These are phyloP conservation scores for Aegilops tauschii DNA, from an alignment of 176 grass and related monocot genomes.

Conservation along the genomic window DNA sequence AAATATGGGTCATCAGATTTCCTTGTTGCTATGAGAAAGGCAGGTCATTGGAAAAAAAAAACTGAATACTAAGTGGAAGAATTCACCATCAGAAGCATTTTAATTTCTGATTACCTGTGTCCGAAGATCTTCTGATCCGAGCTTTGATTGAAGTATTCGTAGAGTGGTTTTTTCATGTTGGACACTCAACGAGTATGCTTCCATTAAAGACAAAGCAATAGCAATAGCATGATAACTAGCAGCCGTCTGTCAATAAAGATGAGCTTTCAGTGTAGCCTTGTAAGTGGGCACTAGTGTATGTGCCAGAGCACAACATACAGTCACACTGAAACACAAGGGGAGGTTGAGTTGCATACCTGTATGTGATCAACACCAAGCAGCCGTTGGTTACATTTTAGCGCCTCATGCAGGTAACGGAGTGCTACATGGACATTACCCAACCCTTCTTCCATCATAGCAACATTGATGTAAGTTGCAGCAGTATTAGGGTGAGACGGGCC, in stretches of 20 bases:
- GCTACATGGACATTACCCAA: slow-evolving; percentile 97
- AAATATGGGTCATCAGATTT: slow-evolving; percentile 31
- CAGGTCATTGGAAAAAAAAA: slow-evolving; percentile 6
- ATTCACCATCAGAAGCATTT: background rate
- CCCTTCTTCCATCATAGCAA: slow-evolving; percentile 99
- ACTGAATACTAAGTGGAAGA: slow-evolving; percentile 8
- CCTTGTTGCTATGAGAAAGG: slow-evolving; percentile 31
- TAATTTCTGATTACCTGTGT: slow-evolving; percentile 61
- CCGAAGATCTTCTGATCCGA: slow-evolving; percentile 97
- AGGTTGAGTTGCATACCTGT: slow-evolving; percentile 63
- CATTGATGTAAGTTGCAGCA: slow-evolving; percentile 98
- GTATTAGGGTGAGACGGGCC: slow-evolving; percentile 97
- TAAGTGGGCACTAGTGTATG: background rate
- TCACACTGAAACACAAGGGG: slow-evolving; percentile 20
- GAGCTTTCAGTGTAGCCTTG: slow-evolving; percentile 13
- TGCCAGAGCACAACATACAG: slow-evolving; percentile 4
- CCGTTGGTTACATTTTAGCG: slow-evolving; percentile 94
- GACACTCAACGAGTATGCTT: slow-evolving; percentile 98
- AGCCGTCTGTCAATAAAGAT: slow-evolving; percentile 78
- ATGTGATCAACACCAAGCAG: slow-evolving; percentile 97
- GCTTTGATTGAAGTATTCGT: slow-evolving; percentile 93
- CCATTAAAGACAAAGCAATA: slow-evolving; percentile 98
- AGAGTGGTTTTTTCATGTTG: slow-evolving; percentile 99
- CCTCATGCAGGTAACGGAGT: slow-evolving; percentile 87
- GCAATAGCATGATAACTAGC: slow-evolving; percentile 99